phyloP scores from a whole-genome alignment of 768 basidiomycete species.

The Hericium rajendrae region DNA sequence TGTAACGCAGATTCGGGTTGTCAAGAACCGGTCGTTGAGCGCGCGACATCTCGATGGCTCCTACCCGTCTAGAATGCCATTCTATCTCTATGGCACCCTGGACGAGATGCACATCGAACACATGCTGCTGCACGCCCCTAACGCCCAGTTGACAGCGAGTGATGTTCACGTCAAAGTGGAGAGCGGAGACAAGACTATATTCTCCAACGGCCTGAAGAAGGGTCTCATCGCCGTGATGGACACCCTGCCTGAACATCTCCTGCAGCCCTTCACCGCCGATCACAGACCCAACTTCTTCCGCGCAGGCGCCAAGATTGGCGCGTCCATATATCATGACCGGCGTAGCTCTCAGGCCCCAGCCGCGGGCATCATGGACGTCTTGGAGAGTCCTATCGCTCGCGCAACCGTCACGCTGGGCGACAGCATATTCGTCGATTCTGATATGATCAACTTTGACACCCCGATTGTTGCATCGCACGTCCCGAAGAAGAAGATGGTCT shows the following conservation, averaged over 20 bases:
- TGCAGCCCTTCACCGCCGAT: slow-evolving; percentile 12
- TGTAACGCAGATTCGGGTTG: slow-evolving; percentile 21
- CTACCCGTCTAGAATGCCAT: slow-evolving; percentile 26
- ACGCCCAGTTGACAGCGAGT: slow-evolving; percentile 16
- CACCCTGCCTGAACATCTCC: slow-evolving; percentile 10
- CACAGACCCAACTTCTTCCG: slow-evolving; percentile 3
- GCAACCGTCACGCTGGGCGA: slow-evolving; percentile 10
- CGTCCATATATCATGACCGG: slow-evolving; percentile 11
- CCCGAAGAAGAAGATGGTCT: neutral
- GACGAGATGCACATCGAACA: slow-evolving; percentile 27
- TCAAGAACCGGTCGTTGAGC: slow-evolving; percentile 23
- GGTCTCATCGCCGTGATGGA: slow-evolving; percentile 13
- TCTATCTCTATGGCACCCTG: slow-evolving; percentile 30
- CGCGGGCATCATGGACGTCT: slow-evolving; percentile 7
- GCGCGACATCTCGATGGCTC: slow-evolving; percentile 21
- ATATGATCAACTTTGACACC: slow-evolving; percentile 10
- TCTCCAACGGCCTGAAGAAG: slow-evolving; percentile 5
- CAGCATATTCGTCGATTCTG: slow-evolving; percentile 7
- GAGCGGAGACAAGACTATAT: slow-evolving; percentile 2
- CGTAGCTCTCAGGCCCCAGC: slow-evolving; percentile 2
- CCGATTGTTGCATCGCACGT: neutral
- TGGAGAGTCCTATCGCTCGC: slow-evolving; percentile 7
- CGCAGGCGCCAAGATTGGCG: slow-evolving; percentile 6
- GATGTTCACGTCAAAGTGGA: slow-evolving; percentile 7
- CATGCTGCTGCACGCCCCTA: slow-evolving; percentile 15